These are phyloP conservation scores for Mediolabrus comicus DNA, from an alignment of 108 stramenopile genomes.

Conservation along the genomic window DNA sequence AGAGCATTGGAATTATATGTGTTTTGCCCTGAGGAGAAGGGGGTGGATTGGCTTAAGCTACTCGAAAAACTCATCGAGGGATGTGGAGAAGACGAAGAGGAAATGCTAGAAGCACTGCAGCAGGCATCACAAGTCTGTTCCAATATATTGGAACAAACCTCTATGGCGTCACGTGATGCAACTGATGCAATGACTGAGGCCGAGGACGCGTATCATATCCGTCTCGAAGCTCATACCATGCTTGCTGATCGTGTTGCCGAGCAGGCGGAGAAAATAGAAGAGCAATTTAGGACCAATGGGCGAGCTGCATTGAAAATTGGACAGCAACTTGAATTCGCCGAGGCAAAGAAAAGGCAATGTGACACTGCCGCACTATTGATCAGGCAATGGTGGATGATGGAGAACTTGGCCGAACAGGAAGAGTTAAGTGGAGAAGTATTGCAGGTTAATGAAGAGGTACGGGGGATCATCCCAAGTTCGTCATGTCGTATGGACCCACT, in stretches of 20 bases:
- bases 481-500: constrained; percentile 80
- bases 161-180: constrained; percentile 61
- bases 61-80: constrained; percentile 72
- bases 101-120: constrained; percentile 62
- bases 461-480: constrained; percentile 58
- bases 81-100: constrained; percentile 74
- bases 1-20: constrained; percentile 81
- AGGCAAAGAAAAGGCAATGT: constrained; percentile 76
- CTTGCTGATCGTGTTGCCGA: constrained; percentile 60
- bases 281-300: constrained; percentile 78
- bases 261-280: constrained; percentile 72
- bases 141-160: constrained; percentile 63
- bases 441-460: constrained; percentile 72
- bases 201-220: constrained; percentile 75
- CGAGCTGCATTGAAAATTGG: constrained; percentile 82
- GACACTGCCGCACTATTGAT: constrained; percentile 75
- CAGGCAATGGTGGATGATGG: constrained; percentile 88
- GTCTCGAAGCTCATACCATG: constrained; percentile 74
- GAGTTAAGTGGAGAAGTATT: constrained; percentile 57
- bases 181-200: constrained; percentile 57
- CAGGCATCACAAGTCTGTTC: constrained; percentile 69
- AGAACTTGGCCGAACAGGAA: constrained; percentile 80
- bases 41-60: constrained; percentile 56
- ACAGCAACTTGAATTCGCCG: constrained; percentile 79
- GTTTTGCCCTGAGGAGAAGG: constrained; percentile 50